Evolutionary conservation across 2,329 filamentous ascomycete genomes (phyloP), one percentile per base, ranked within the genome.

Genomic region (Myriosclerotinia duriaeana): DNA sequence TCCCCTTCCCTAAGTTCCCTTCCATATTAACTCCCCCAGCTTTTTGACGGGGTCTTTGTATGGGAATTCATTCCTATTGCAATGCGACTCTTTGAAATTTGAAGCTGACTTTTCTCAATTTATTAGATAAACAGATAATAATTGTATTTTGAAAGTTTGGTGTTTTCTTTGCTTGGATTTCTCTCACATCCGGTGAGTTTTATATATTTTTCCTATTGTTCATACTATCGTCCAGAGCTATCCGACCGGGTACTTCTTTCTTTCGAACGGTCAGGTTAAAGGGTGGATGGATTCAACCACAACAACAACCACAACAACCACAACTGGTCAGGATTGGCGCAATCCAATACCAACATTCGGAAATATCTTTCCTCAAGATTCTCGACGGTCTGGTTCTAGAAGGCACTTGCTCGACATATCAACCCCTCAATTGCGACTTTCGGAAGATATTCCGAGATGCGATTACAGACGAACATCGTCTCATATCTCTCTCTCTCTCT

Each of bases 121-220:
- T 36, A 17, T 38, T 42, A 55, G 67, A 68, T 69, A 58, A 60
- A 58, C 22, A 38, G 68, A 71, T 71, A 68, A 73, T 66, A 62
- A 34, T 42, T 38, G 54, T 53, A 34, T 22, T 54, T 50, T 58
- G 44, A 34, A 38, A 50, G 9, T 46, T 44, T 34, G 14, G 20
- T 2, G 26, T 26, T 55, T 61, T 38, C 46, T 50, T 42, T n/a
- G 44, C 38, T 44, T 36, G 55, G n/a, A 12, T 53, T 53, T 26
- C 52, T 46, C 55, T 58, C 64, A 66, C 62, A 36, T 53, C 46
- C 55, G 64, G 64, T 66, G 64, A 66, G 64, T 66, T 38, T n/a
- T n/a, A n/a, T 61, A 40, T 58, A 48, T 38, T 44, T 53, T 65
- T 61, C 26, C 15, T 61, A 46, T 6, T 26, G 14, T 54, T 48